phyloP scores from a whole-genome alignment of 768 basidiomycete species.

The Russula ochroleuca region DNA sequence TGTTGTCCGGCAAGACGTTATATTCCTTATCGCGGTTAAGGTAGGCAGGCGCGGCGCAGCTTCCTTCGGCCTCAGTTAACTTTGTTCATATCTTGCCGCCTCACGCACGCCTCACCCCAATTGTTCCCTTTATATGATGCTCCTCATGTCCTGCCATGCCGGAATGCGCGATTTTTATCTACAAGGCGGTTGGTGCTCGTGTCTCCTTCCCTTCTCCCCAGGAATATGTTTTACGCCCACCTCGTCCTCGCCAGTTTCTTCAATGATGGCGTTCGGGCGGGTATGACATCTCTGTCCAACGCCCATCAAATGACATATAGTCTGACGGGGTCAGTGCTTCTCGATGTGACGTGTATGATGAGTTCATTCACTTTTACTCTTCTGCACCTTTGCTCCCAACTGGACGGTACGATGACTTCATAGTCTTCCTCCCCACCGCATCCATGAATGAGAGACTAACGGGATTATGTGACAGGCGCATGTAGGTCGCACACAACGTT shows the following conservation, averaged over 20 bases:
- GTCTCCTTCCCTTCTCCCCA: neutral
- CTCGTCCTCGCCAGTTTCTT: neutral
- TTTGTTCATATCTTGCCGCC: neutral
- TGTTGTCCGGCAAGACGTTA: no score
- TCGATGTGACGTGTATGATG: neutral
- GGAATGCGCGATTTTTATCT: neutral
- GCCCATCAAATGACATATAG: neutral
- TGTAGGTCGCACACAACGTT: no score
- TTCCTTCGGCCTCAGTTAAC: slow-evolving; percentile 3
- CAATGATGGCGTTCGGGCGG: neutral
- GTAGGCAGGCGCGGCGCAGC: neutral
- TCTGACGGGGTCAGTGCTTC: neutral
- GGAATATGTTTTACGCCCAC: neutral
- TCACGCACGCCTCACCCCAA: neutral
- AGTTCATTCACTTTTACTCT: neutral
- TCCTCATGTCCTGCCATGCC: neutral
- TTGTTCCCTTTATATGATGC: neutral
- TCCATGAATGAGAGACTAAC: neutral
- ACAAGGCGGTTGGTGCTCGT: neutral
- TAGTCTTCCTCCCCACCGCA: neutral
- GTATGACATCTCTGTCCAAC: neutral
- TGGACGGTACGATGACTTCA: neutral
- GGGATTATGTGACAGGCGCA: neutral
- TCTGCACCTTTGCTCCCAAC: neutral
- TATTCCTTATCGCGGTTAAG: neutral